Conservation (phyloP, 2,329 filamentous ascomycete species). For the Hypoxylon rubiginosum region DNA sequence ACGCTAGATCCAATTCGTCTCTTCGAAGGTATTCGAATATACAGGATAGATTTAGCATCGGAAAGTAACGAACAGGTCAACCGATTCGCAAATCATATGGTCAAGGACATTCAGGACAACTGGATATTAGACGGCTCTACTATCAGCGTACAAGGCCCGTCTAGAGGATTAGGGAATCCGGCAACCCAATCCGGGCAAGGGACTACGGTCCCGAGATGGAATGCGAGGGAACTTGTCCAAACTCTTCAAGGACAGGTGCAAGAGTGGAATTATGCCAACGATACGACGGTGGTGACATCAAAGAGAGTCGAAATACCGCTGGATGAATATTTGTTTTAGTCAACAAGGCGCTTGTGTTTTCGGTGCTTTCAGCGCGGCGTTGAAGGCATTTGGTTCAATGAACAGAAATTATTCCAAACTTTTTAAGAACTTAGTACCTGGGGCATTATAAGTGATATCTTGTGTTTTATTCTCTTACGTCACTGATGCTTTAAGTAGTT, state of each 20-base stretch:
- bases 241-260: constrained; percentile 39
- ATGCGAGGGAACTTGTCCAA: constrained; percentile 33
- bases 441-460: not conserved
- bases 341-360: constrained; percentile 19
- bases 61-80: constrained; percentile 52
- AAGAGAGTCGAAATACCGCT: constrained; percentile 28
- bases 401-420: not conserved
- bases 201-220: constrained; percentile 44
- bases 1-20: constrained; percentile 40
- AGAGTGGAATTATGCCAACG: constrained; percentile 47
- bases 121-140: constrained; percentile 56
- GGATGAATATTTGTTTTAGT: constrained; percentile 45
- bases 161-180: constrained; percentile 48
- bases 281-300: constrained; percentile 29
- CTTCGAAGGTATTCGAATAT: constrained; percentile 40
- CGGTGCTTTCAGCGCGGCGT: constrained; percentile 38
- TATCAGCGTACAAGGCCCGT: constrained; percentile 58
- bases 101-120: constrained; percentile 60
- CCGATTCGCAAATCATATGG: constrained; percentile 59
- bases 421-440: not conserved
- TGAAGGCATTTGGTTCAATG: constrained; percentile 1
- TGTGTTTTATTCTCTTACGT: not conserved
- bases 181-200: constrained; percentile 56
- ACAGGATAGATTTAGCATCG: constrained; percentile 12
- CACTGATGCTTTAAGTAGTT: not conserved